Percentiles rank a stretch among this genome's conserved stretches.
phyloP scores from a whole-genome alignment of 2,329 filamentous ascomycete species.

The Aspergillus fumigatus region DNA sequence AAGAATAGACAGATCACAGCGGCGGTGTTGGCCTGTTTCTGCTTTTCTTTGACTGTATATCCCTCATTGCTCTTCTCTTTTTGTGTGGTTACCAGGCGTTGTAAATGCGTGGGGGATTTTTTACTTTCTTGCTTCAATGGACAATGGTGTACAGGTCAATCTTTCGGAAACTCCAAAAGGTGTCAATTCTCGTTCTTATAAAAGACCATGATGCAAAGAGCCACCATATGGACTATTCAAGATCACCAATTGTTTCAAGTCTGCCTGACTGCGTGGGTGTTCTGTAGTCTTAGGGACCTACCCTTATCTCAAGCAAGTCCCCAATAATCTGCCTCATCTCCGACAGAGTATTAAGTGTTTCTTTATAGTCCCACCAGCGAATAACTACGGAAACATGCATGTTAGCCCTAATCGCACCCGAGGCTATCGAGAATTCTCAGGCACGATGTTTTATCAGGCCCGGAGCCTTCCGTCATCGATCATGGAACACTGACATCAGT shows the following conservation, averaged over 20 bases:
- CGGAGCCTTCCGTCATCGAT: slow-evolving; percentile 28
- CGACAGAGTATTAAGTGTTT: slow-evolving; percentile 9
- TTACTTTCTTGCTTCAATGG: slow-evolving; percentile 6
- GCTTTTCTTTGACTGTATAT: background rate
- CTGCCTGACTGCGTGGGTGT: background rate
- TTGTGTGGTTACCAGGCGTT: slow-evolving; percentile 12
- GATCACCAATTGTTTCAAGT: background rate
- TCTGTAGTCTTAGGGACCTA: background rate
- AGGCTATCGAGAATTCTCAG: slow-evolving; percentile 19
- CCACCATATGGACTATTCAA: background rate
- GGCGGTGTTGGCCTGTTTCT: background rate
- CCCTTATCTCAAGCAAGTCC: background rate
- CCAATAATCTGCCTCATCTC: background rate
- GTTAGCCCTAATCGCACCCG: slow-evolving; percentile 11
- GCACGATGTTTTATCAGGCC: slow-evolving; percentile 16
- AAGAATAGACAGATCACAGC: slow-evolving; percentile 40
- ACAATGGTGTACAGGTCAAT: slow-evolving; percentile 11
- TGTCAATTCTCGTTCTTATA: background rate
- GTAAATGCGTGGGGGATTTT: slow-evolving; percentile 7
- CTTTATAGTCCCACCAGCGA: slow-evolving; percentile 13
- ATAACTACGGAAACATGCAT: background rate
- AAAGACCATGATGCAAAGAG: background rate
- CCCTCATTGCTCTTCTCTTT: slow-evolving; percentile 2
- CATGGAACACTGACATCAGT: slow-evolving; percentile 34
- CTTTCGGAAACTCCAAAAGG: background rate